phyloP scores from a whole-genome alignment of 148 eudicot genomes.

The Rhododendron simsii region DNA sequence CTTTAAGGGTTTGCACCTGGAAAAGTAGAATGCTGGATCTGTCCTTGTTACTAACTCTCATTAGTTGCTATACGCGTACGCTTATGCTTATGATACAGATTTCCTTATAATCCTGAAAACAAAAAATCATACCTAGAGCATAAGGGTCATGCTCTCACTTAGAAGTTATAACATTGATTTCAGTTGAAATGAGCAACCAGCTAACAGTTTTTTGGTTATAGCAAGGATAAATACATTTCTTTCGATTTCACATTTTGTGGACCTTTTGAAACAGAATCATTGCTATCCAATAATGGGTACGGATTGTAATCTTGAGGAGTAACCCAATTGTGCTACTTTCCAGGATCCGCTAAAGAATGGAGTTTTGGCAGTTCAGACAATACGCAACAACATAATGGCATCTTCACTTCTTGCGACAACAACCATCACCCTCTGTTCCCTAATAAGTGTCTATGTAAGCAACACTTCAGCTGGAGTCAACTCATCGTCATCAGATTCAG shows the following conservation, averaged over 20 bases:
- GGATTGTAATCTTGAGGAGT: neutral
- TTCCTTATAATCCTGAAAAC: neutral
- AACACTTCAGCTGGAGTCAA: constrained; percentile 30
- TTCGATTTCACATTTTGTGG: neutral
- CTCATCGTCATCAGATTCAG: constrained; percentile 26
- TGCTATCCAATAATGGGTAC: neutral
- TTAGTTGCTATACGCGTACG: neutral
- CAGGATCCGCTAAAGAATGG: constrained; percentile 79
- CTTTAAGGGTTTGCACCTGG: neutral
- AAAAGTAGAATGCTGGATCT: neutral
- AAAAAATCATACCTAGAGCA: neutral
- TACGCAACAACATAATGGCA: constrained; percentile 76
- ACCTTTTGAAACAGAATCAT: neutral
- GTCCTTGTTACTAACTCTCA: neutral
- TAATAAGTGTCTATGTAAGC: constrained; percentile 59
- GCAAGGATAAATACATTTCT: neutral
- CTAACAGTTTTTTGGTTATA: neutral
- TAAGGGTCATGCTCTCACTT: neutral
- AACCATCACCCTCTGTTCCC: constrained; percentile 72
- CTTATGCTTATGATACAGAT: neutral
- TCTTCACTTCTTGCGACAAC: constrained; percentile 75
- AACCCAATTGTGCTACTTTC: neutral
- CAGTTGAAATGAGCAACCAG: neutral
- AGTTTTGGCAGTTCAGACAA: constrained; percentile 49
- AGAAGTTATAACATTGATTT: neutral